Evolutionary conservation across 768 basidiomycete species (phyloP).

Genomic region (Russula griseocarnosa): DNA sequence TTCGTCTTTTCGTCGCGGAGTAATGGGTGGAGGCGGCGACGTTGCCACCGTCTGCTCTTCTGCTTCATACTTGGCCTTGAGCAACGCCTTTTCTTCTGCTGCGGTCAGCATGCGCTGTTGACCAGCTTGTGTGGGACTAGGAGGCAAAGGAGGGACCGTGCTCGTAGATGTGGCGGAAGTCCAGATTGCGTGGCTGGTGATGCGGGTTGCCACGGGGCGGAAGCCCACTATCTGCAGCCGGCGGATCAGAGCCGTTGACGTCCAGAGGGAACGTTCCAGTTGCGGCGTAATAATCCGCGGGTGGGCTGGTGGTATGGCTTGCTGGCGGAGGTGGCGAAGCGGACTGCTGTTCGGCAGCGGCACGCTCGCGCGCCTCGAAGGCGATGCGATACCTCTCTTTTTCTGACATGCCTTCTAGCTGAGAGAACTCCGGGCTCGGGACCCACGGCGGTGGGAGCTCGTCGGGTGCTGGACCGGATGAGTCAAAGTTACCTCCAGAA

Average conservation of each 20-base stretch:
- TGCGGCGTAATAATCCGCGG: constrained; percentile 21
- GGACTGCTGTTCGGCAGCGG: constrained; percentile 36
- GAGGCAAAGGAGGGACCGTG: constrained; percentile 35
- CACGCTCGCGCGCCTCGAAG: constrained; percentile 66
- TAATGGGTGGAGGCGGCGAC: constrained; percentile 22
- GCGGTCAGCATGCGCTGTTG: constrained; percentile 49
- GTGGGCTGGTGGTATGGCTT: constrained; percentile 2
- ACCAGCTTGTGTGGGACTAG: constrained; percentile 29
- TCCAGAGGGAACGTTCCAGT: background rate
- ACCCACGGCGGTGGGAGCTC: constrained; percentile 30
- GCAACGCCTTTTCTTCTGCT: constrained; percentile 72
- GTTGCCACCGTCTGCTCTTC: constrained; percentile 40
- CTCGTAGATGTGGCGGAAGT: constrained; percentile 32
- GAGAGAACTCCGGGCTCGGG: constrained; percentile 24
- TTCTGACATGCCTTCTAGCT: constrained; percentile 41
- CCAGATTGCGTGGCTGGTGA: constrained; percentile 24
- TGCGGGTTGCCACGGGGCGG: constrained; percentile 33
- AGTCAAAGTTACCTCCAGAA: background rate
- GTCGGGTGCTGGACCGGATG: constrained; percentile 4
- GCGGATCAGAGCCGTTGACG: constrained; percentile 41
- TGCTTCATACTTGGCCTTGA: constrained; percentile 60
- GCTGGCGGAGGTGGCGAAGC: constrained; percentile 14
- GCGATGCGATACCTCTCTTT: constrained; percentile 64
- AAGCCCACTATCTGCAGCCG: constrained; percentile 26
- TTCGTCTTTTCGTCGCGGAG: constrained; percentile 18